A percentile compares a stretch with the other conserved stretches of the same genome.
Evolutionary conservation across 73 alveolate genomes (phyloP).

Genomic region (Paramecium sexaurelia): DNA sequence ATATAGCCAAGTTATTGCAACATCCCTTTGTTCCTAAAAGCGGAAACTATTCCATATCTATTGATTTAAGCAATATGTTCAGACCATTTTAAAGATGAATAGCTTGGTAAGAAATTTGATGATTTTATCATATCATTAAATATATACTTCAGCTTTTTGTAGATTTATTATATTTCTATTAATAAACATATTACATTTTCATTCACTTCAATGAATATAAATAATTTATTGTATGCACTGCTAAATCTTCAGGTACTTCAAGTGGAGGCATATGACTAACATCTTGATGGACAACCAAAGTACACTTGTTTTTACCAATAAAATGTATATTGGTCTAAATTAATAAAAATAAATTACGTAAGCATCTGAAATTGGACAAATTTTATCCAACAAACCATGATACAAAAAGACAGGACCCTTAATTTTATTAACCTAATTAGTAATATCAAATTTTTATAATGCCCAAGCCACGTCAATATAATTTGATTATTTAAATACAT

Average conservation of each 20-base stretch:
- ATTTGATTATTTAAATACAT: slow-evolving; percentile 20
- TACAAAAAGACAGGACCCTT: slow-evolving; percentile 27
- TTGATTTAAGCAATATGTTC: background rate
- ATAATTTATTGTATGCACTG: background rate
- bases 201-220: background rate
- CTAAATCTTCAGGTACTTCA: slow-evolving; percentile 33
- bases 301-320: background rate
- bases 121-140: background rate
- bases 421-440: background rate
- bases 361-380: slow-evolving; percentile 20
- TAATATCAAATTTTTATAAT: background rate
- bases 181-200: too few species aligned
- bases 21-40: slow-evolving; percentile 50
- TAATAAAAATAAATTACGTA: background rate
- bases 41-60: background rate
- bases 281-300: background rate
- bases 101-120: background rate
- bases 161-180: background rate
- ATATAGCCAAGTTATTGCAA: slow-evolving; percentile 40
- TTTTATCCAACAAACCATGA: slow-evolving; percentile 6
- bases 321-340: background rate
- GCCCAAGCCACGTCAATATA: slow-evolving; percentile 16
- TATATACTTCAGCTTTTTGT: background rate
- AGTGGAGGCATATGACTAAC: slow-evolving; percentile 42
- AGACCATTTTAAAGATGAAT: background rate